Conservation (phyloP, 139 green algal genomes). For the Ettlia oleoabundans region DNA sequence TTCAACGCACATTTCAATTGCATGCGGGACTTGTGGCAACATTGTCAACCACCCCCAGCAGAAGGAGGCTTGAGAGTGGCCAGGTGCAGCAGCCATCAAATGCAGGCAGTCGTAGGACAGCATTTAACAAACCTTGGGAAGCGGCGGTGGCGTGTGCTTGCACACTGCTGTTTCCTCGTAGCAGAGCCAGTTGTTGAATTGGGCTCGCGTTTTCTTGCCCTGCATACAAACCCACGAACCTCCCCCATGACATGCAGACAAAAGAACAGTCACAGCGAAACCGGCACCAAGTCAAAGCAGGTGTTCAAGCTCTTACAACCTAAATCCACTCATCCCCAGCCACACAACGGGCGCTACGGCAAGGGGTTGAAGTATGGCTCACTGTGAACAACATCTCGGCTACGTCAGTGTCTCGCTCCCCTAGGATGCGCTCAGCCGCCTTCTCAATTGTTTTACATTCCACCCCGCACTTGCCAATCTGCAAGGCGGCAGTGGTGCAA, state of each 20-base stretch:
- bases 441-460: constrained; percentile 84
- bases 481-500: not conserved
- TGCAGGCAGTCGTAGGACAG: too few species aligned
- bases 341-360: too few species aligned
- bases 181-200: constrained; percentile 78
- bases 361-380: too few species aligned
- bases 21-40: too few species aligned
- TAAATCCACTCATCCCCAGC: too few species aligned
- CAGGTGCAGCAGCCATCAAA: too few species aligned
- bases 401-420: constrained; percentile 75
- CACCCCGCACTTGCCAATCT: constrained; percentile 57
- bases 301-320: too few species aligned
- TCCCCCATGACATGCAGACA: not conserved
- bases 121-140: constrained; percentile 49
- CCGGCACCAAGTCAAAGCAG: too few species aligned
- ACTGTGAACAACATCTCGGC: constrained; percentile 61
- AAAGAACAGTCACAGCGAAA: not conserved
- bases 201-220: constrained; percentile 38
- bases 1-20: too few species aligned
- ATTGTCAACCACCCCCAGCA: too few species aligned
- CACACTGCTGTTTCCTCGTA: constrained; percentile 68
- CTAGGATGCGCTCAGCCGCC: constrained; percentile 71
- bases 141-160: constrained; percentile 54
- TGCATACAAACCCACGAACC: not conserved
- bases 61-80: too few species aligned